These are phyloP conservation scores for Saksenaea oblongispora DNA, from an alignment of 371 early-diverging fungal genomes.

Conservation along the genomic window DNA sequence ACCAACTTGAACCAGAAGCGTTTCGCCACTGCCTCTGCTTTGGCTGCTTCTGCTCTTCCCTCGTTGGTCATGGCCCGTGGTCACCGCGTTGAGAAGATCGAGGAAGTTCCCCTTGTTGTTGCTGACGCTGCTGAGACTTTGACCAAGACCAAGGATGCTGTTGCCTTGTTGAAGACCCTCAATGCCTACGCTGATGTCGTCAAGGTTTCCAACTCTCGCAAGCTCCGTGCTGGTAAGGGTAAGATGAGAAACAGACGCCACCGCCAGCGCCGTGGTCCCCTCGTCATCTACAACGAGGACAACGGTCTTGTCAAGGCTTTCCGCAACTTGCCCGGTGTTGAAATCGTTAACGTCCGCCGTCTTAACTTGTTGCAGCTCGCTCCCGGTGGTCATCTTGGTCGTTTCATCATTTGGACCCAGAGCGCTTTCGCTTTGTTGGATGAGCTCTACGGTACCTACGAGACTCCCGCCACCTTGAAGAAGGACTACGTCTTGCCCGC, in stretches of 20 bases:
- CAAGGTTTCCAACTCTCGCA: slow-evolving; percentile 97
- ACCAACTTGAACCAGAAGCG: slow-evolving; percentile 98
- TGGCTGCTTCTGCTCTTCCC: slow-evolving; percentile 98
- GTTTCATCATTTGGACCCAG: slow-evolving; percentile 99
- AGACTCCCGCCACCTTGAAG: slow-evolving; percentile 84
- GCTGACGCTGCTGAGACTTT: slow-evolving; percentile 80
- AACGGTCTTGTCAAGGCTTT: slow-evolving; percentile 97
- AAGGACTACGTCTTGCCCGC: slow-evolving; percentile 93
- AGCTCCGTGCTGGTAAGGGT: slow-evolving; percentile 98
- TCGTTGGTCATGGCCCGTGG: slow-evolving; percentile 98
- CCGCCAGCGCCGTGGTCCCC: slow-evolving; percentile 97
- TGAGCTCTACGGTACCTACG: slow-evolving; percentile 92
- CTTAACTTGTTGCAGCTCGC: slow-evolving; percentile 98
- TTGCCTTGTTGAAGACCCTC: slow-evolving; percentile 90
- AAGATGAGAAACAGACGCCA: slow-evolving; percentile 99
- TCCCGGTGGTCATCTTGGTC: slow-evolving; percentile 99
- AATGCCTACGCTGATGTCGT: slow-evolving; percentile 96
- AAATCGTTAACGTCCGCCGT: slow-evolving; percentile 89
- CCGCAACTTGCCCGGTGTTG: slow-evolving; percentile 99
- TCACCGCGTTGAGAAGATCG: slow-evolving; percentile 95
- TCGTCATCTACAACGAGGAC: slow-evolving; percentile 97
- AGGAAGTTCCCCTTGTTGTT: slow-evolving; percentile 98
- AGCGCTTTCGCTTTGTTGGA: slow-evolving; percentile 95
- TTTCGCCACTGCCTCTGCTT: slow-evolving; percentile 97
- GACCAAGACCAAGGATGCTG: slow-evolving; percentile 97